Conservation (phyloP, 2,329 filamentous ascomycete genomes). For the Anthostomella pinea region DNA sequence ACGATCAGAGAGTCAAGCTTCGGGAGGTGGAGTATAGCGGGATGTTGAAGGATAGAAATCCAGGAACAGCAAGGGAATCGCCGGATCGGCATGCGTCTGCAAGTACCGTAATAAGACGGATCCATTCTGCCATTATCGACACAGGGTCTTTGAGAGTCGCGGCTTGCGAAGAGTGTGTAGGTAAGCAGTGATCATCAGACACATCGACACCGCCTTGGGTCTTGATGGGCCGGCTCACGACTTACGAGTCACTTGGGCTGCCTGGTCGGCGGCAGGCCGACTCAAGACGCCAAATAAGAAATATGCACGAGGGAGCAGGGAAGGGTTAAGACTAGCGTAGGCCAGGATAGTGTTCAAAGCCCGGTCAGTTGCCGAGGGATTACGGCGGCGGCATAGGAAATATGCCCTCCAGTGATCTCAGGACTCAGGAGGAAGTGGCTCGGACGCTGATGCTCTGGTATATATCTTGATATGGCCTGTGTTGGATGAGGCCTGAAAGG, state of each 20-base stretch:
- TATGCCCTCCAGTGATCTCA: too few relatives aligned
- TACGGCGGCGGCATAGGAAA: too few relatives aligned
- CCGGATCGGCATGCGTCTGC: slow-evolving; percentile 14
- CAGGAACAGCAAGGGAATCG: slow-evolving; percentile 11
- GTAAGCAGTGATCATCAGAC: too few relatives aligned
- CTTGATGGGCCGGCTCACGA: slow-evolving; percentile 24
- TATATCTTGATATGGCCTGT: too few relatives aligned
- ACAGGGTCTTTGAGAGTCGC: slow-evolving; percentile 6
- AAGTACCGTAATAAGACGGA: slow-evolving; percentile 18
- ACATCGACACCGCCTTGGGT: slow-evolving; percentile 7
- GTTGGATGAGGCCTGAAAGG: too few relatives aligned
- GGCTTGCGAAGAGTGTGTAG: too few relatives aligned
- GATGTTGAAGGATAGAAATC: slow-evolving; percentile 14
- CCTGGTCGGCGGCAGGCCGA: slow-evolving; percentile 16
- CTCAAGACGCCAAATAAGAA: slow-evolving; percentile 17
- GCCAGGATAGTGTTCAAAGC: too few relatives aligned
- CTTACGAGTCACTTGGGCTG: background rate
- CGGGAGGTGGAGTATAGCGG: slow-evolving; percentile 8
- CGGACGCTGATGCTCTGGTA: too few relatives aligned
- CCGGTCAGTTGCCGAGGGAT: too few relatives aligned
- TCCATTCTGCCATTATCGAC: slow-evolving; percentile 2
- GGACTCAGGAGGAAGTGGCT: too few relatives aligned
- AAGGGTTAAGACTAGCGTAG: slow-evolving; percentile 9
- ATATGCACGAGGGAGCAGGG: slow-evolving; percentile 20
- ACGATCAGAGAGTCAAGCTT: slow-evolving; percentile 15